Evolutionary conservation across 2,329 filamentous ascomycete species (phyloP), one percentile per base, ranked within the genome.

Genomic region (Raffaelea arxii): DNA sequence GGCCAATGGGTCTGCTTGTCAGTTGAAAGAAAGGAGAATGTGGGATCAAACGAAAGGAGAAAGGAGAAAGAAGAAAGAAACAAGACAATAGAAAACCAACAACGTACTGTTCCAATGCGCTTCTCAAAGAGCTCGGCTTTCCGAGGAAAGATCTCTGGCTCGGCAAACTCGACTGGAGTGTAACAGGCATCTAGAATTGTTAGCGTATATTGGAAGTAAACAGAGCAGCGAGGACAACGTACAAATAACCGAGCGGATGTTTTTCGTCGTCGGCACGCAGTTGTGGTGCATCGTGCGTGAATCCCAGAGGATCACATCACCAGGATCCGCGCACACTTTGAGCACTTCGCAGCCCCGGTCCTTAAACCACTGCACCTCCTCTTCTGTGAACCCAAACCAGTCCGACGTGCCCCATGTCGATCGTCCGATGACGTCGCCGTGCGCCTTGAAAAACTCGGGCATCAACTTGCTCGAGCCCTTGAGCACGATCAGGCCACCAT

Each of bases 201-300:
- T n/a, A n/a, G n/a, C n/a, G n/a, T n/a, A n/a, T n/a, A n/a, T n/a
- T n/a, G n/a, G n/a, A n/a, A n/a, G 6, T 16, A 22, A 21, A 19
- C 19, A 37, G 32, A 38, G 35, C 21, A 37, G 21, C 27, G 27
- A 32, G 16, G 27, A 32, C 10, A 32, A 45, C 43, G 4, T 39
- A 45, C 43, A 64, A 9, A 64, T 55, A 1, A 58, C 57, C 6
- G 63, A 59, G 2, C 63, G 57, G 23, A 61, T 59, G 18, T 53
- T 43, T 4, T 48, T 50, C 1, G 55, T 56, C 32, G 52, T 40
- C 19, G 64, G 60, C 10, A 60, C 55, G 2, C 56, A 46, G 21
- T 62, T 62, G 43, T 64, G 67, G 46, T 67, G 65, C 4, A 62
- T 56, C 2, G 59, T 62, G 5, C 63, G 58, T 22, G 55, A 59